Base-by-base conservation (phyloP, 192 early-diverging fungal species). In the Gonapodya sp. region DNA sequence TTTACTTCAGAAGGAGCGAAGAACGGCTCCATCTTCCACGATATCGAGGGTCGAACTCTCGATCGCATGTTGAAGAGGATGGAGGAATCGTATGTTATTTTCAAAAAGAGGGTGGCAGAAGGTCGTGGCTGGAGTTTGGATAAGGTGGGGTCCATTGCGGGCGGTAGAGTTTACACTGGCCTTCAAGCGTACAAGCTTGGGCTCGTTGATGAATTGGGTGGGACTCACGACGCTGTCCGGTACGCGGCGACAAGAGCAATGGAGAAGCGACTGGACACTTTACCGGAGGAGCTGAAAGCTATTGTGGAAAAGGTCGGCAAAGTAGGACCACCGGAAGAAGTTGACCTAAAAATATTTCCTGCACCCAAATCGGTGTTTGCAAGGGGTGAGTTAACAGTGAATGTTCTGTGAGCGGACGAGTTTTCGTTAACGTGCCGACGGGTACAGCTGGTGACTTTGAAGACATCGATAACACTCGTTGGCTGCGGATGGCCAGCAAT, bases 131-230 rank as follows among this genome's bases (percentile, higher is more conserved):
- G 88, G 74, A 84, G 84, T 0, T 1, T 80, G 32, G 90, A 90
- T 73, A 77, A 77, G 34, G 30, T 77, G 2, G 75, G 34, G 8
- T 18, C 75, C 75, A 84, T 93, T 34, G 91, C 92, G 0, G 88
- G 89, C 1, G 93, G 93, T 16, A 87, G 87, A 34, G 86, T 94
- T 34, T 93, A 87, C 83, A 92, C 86, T 8, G 93, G 92, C 8
- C 80, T 73, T 18, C 86, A 92, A 77, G 93, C 92, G 8, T 74
- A 83, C 35, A 82, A 82, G 18, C 84, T 84, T 75, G 91, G 91
- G 0, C 86, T 94, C 36, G 88, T 93, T 0, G 93, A 94, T 79
- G 85, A 91, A 46, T 35, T 92, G 36, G 92, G 92, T 34, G 85
- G 89, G 31, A 81, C 88, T 36, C 86, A 83, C 0, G 73, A 81